A percentile compares a stretch with the other conserved stretches of the same genome.
phyloP scores from a whole-genome alignment of 805 yeast genomes.

The Pichia nanzhaoensis region DNA sequence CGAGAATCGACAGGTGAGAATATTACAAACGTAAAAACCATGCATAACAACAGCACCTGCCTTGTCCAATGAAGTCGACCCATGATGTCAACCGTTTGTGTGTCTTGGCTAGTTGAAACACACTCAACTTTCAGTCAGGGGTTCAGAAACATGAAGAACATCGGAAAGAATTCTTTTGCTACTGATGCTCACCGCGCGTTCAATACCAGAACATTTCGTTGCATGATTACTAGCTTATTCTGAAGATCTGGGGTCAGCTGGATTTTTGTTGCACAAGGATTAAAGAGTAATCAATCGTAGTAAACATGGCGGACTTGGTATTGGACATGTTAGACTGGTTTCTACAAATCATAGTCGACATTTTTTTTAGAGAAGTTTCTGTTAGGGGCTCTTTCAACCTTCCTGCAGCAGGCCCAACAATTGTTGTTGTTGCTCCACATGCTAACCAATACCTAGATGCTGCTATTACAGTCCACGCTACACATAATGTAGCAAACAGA shows the following conservation, averaged over 20 bases:
- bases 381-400: constrained; percentile 77
- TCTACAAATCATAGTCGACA: constrained; percentile 28
- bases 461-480: constrained; percentile 68
- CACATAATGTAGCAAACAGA: constrained; percentile 56
- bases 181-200: no score
- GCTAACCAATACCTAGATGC: constrained; percentile 79
- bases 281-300: background rate
- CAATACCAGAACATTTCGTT: no score
- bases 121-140: no score
- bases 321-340: constrained; percentile 29
- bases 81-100: background rate
- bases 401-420: constrained; percentile 71
- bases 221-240: no score
- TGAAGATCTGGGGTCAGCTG: no score
- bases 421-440: constrained; percentile 95
- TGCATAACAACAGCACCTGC: background rate
- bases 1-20: no score
- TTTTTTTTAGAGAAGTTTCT: constrained; percentile 83
- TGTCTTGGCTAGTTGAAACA: no score
- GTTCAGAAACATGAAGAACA: no score
- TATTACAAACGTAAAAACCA: no score
- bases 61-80: background rate
- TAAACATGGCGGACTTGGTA: constrained; percentile 9
- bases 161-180: no score
- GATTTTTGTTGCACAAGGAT: no score